phyloP scores from a whole-genome alignment of 176 grass and related monocot genomes.

The Panicum miliaceum region DNA sequence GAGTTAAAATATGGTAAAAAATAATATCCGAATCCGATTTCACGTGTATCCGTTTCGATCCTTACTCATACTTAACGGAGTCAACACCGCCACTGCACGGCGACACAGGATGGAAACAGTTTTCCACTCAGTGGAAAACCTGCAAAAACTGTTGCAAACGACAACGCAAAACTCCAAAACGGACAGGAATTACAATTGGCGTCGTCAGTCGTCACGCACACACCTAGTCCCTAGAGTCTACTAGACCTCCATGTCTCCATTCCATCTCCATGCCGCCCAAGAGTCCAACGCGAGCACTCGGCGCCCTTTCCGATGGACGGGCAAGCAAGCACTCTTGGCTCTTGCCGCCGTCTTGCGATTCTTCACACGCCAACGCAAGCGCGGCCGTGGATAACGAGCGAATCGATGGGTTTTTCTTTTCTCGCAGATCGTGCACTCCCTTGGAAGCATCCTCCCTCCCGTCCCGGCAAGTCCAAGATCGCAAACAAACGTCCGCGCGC shows the following conservation, averaged over 20 bases:
- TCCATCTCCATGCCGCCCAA: neutral
- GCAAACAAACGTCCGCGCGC: slow-evolving; percentile 26
- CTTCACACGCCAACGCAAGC: slow-evolving; percentile 56
- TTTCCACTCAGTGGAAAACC: too few relatives aligned
- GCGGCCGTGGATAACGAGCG: neutral
- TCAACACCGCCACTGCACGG: neutral
- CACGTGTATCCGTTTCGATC: too few relatives aligned
- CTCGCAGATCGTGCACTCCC: neutral
- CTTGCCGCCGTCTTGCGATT: slow-evolving; percentile 17
- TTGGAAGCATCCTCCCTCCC: slow-evolving; percentile 48
- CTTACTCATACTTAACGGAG: too few relatives aligned
- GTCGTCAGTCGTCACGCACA: too few relatives aligned
- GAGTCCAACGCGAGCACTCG: slow-evolving; percentile 18
- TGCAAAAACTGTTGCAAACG: too few relatives aligned
- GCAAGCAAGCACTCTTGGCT: neutral
- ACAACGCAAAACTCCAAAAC: too few relatives aligned
- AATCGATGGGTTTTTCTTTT: neutral
- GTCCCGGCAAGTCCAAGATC: neutral
- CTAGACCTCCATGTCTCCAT: too few relatives aligned
- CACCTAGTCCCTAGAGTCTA: too few relatives aligned
- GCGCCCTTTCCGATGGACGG: neutral
- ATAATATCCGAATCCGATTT: too few relatives aligned
- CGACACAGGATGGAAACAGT: neutral
- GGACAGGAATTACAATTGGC: too few relatives aligned
- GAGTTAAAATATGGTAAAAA: too few relatives aligned